Conservation (phyloP, 306 rosid genomes). For the Chamaecrista fasciculata region DNA sequence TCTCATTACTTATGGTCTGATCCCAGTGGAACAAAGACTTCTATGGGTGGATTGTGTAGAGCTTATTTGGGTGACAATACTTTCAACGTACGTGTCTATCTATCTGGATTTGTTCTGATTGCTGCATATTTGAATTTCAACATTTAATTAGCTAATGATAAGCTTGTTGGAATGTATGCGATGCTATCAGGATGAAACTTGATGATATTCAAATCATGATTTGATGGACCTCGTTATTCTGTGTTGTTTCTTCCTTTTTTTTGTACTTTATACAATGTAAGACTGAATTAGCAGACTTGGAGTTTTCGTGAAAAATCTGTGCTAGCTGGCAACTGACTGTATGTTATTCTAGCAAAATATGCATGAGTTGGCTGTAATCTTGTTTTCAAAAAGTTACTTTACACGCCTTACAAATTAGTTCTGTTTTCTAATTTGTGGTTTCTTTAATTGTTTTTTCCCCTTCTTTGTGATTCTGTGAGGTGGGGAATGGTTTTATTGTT, state of each 20-base stretch:
- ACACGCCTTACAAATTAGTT: not conserved
- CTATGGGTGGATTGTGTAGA: slow-evolving; percentile 94
- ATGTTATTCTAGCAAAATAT: slow-evolving; percentile 1
- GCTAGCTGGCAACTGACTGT: not conserved
- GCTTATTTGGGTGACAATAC: slow-evolving; percentile 96
- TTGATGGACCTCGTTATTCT: not conserved
- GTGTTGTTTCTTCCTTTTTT: not conserved
- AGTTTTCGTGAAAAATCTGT: not conserved
- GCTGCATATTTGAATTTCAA: not conserved
- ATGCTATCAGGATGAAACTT: not conserved
- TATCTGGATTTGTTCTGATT: slow-evolving; percentile 21
- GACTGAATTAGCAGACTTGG: not conserved
- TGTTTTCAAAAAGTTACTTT: not conserved
- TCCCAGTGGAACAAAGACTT: slow-evolving; percentile 95
- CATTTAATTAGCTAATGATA: not conserved
- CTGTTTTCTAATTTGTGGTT: not conserved
- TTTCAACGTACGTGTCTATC: slow-evolving; percentile 70
- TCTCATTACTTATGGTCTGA: slow-evolving; percentile 85
- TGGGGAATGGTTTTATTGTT: not conserved
- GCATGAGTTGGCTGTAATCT: not conserved
- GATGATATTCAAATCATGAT: not conserved
- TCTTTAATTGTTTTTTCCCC: not conserved
- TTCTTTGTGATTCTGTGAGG: not conserved
- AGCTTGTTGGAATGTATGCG: slow-evolving; percentile 5
- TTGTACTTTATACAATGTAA: not conserved